A percentile compares a stretch with the other conserved stretches of the same genome.
These are phyloP conservation scores for Rhytidiadelphus loreus DNA, from an alignment of 225 moss, liverwort and hornwort genomes.

Conservation along the genomic window DNA sequence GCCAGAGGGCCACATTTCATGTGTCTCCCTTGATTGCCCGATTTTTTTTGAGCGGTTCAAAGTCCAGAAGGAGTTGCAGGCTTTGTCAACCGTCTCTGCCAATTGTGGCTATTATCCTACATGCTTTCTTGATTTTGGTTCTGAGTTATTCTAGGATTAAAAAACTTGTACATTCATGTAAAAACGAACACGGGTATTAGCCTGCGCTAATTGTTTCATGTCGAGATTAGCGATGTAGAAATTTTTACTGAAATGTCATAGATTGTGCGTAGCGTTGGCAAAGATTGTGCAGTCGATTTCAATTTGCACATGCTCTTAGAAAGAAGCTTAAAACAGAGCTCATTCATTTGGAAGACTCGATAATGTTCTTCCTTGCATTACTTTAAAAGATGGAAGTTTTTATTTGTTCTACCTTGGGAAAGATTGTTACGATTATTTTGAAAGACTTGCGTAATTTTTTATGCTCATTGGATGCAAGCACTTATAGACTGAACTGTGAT, in stretches of 20 bases:
- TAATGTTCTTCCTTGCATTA: not conserved
- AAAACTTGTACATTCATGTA: not conserved
- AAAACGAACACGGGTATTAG: not conserved
- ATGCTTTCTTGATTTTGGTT: slow-evolving; percentile 39
- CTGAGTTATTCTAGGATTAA: slow-evolving; percentile 50
- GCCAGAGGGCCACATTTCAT: slow-evolving; percentile 48
- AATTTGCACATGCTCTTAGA: not conserved
- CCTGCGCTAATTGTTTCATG: not conserved
- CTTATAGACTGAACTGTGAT: not conserved
- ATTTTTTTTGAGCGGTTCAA: slow-evolving; percentile 85
- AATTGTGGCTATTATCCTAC: slow-evolving; percentile 68
- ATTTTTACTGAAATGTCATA: not conserved
- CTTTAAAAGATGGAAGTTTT: not conserved
- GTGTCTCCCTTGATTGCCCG: slow-evolving; percentile 77
- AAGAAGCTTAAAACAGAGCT: not conserved
- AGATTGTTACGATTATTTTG: not conserved
- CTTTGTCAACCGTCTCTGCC: slow-evolving; percentile 57
- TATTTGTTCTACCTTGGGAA: not conserved
- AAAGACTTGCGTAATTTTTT: not conserved
- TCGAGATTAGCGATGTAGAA: not conserved
- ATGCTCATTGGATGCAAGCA: not conserved
- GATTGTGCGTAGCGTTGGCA: not conserved
- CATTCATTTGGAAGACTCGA: not conserved
- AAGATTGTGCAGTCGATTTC: not conserved
- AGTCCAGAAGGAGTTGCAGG: slow-evolving; percentile 71